Evolutionary conservation across 805 yeast species (phyloP), one percentile per base, ranked within the genome.

Genomic region (Nakazawaea wickerhamii): DNA sequence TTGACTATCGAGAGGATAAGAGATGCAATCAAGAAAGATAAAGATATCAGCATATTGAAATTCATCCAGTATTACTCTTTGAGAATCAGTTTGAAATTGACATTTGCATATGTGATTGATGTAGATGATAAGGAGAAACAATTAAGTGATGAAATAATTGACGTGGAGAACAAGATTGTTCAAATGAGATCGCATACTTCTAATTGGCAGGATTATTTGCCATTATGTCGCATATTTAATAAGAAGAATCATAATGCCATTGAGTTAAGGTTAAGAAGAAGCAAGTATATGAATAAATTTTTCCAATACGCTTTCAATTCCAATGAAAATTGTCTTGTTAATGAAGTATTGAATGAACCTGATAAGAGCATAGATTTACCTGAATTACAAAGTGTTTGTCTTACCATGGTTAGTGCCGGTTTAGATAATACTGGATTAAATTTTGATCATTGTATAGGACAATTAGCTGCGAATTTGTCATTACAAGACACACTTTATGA

Each of bases 331-430:
- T 35, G 55, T 33, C n/a, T 60, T 17, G 57, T 55, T 39, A 61
- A 58, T 36, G 49, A 49, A 27, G 60, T 59, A 30, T 51, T 54
- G 32, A 45, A 46, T 11, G 38, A 25, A 26, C 32, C 47, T 4
- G 14, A 33, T 3, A 55, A 44, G 21, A 50, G 50, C 20, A 46
- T 70, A 10, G 58, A 60, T 7, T 52, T 48, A 2, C 58, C 58
- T 7, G 86, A 81, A 51, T 54, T 78, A 38, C 65, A 66, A 35
- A 75, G 85, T 35, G 68, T 81, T 5, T 83, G 90, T 53, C 62
- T 84, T 31, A 80, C 90, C 0, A 77, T 83, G 82, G 81, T 84
- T 0, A 80, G 88, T 50, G 93, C 90, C 7, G 93, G 93, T 0
- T 61, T 84, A 19, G 91, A 84, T 54, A 84, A 84, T 48, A 74